Conservation (phyloP, 768 basidiomycete genomes). For the Porphyrellus cyaneotinctus region DNA sequence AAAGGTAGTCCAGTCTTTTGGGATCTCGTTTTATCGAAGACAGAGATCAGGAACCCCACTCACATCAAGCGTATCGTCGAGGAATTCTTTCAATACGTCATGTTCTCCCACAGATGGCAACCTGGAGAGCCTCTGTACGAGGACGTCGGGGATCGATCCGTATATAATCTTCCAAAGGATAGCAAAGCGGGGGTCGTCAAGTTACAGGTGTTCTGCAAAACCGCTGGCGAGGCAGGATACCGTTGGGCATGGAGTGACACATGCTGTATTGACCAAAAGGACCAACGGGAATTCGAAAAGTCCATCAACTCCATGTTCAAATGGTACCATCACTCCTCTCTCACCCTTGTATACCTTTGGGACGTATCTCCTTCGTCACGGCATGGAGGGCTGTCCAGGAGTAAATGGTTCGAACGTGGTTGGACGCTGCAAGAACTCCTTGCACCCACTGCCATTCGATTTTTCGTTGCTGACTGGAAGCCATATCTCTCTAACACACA, state of each 20-base stretch:
- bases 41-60: neutral
- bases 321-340: slow-evolving; percentile 8
- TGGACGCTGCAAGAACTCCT: slow-evolving; percentile 15
- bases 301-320: slow-evolving; percentile 10
- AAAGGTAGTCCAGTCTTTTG: neutral
- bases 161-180: slow-evolving; percentile 1
- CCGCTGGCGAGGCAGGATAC: neutral
- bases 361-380: neutral
- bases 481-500: neutral
- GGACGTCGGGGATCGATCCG: neutral
- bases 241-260: slow-evolving; percentile 11
- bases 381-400: neutral
- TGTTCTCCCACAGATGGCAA: slow-evolving; percentile 17
- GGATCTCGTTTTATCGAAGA: slow-evolving; percentile 1
- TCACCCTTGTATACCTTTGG: slow-evolving; percentile 8
- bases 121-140: slow-evolving; percentile 1
- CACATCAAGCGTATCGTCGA: slow-evolving; percentile 4
- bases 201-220: slow-evolving; percentile 3
- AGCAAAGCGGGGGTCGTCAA: neutral
- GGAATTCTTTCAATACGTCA: slow-evolving; percentile 8
- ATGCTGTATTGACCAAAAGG: slow-evolving; percentile 7
- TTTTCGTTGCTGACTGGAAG: slow-evolving; percentile 3
- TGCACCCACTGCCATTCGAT: slow-evolving; percentile 2
- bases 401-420: slow-evolving; percentile 7
- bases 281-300: slow-evolving; percentile 4